Evolutionary conservation across 495 filamentous ascomycete genomes (phyloP), one percentile per base, ranked within the genome.

Genomic region (Corynascus novoguineensis): DNA sequence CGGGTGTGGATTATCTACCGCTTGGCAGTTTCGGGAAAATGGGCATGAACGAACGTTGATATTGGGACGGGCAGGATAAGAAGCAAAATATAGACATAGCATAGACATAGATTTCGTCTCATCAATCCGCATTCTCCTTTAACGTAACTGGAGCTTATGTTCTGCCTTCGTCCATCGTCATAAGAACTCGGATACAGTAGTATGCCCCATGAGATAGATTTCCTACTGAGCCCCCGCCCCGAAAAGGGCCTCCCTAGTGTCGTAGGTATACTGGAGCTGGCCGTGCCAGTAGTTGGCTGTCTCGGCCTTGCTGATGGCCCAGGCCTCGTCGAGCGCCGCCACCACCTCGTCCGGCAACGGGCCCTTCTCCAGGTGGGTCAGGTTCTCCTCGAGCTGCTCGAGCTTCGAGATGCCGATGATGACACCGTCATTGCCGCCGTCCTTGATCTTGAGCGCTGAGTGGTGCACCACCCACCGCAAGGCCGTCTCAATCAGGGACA

Each of bases 271-370:
- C 71, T 86, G 79, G 55, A 93, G 68, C 50, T 89, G 85, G 44
- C 84, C 65, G 57, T 91, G 88, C 87, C 87, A 93, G 61, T 90
- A 92, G 42, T 84, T 78, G 7, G 81, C 71, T 11, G 84, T 79
- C n/a, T 85, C 82, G 9, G 79, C 61, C 78, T 91, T 89, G 11
- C 78, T 68, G 14, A 90, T 71, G 57, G 44, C 34, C 86, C 86
- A 88, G 10, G 90, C 91, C 71, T 90, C 77, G 65, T 96, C 90
- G 50, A 96, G 71, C 21, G 80, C 86, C 65, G 86, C 70, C 17
- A 96, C 78, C 22, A 96, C 87, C 48, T 93, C 90, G 42, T 92
- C 82, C 0, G 91, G 92, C 48, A 97, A 71, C 11, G 92, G 91
- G 0, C 90, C 90, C 73, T 95, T 95, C 72, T 93, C 88, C 4